These are phyloP conservation scores for Aspergillus sp. DNA, from an alignment of 2,329 filamentous ascomycete species.

Conservation along the genomic window DNA sequence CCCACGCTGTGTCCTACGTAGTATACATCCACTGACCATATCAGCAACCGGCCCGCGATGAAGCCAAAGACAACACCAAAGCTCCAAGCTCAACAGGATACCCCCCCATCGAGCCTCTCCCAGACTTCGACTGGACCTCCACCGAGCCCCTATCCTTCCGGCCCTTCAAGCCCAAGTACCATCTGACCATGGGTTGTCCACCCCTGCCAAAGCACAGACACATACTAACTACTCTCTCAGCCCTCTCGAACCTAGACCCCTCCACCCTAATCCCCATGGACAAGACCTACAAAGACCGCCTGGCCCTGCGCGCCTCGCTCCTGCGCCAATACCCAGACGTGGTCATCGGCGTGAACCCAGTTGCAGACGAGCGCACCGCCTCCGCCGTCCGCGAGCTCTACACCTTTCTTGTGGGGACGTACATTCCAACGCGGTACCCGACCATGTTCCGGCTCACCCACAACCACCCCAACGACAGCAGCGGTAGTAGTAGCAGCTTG, in stretches of 20 bases:
- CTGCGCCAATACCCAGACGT: slow-evolving; percentile 44
- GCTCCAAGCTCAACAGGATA: slow-evolving; percentile 11
- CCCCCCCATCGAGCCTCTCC: slow-evolving; percentile 39
- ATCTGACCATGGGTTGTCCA: slow-evolving; percentile 60
- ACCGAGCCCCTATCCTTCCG: slow-evolving; percentile 54
- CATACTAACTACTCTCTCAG: background rate
- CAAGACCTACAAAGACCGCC: slow-evolving; percentile 54
- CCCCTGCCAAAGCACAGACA: background rate
- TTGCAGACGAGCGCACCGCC: slow-evolving; percentile 37
- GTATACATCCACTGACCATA: background rate
- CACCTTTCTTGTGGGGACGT: slow-evolving; percentile 51
- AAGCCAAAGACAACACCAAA: slow-evolving; percentile 3
- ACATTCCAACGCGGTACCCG: slow-evolving; percentile 58
- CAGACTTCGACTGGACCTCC: slow-evolving; percentile 50
- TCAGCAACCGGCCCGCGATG: background rate
- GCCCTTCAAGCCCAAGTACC: slow-evolving; percentile 60
- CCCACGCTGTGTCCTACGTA: background rate
- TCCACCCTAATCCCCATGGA: slow-evolving; percentile 60
- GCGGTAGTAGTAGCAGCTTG: background rate
- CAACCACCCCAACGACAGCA: background rate
- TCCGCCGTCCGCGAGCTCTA: slow-evolving; percentile 57
- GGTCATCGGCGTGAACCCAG: slow-evolving; percentile 38
- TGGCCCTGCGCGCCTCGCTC: slow-evolving; percentile 48
- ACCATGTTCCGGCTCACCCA: slow-evolving; percentile 46
- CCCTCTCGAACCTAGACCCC: slow-evolving; percentile 33